phyloP scores from a whole-genome alignment of 257 asterid species.

The Mentha longifolia region DNA sequence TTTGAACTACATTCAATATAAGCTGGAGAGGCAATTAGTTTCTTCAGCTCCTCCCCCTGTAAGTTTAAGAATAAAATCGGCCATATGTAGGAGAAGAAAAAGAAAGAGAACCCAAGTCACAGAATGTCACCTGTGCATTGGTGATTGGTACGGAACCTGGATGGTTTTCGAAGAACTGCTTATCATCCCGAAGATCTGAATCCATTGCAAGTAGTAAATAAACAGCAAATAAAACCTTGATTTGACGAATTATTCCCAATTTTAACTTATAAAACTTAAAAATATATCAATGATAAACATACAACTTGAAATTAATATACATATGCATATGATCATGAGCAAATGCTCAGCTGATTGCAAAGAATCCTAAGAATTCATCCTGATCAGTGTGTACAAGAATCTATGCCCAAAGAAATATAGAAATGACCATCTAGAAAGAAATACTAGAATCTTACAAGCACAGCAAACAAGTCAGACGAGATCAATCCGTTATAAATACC shows the following conservation, averaged over 20 bases:
- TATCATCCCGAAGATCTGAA: conserved; percentile 97
- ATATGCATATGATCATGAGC: too few species aligned
- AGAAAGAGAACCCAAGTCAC: conserved; percentile 3
- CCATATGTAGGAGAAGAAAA: conserved; percentile 13
- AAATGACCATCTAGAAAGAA: too few species aligned
- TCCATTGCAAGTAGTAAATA: conserved; percentile 27
- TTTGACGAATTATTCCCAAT: background rate
- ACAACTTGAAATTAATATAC: too few species aligned
- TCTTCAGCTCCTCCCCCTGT: conserved; percentile 77
- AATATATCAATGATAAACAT: conserved; percentile 1
- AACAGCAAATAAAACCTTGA: conserved; percentile 24
- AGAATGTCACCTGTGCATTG: conserved; percentile 70
- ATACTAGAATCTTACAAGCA: too few species aligned
- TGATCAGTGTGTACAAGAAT: too few species aligned
- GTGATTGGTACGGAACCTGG: conserved; percentile 95
- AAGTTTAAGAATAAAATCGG: conserved; percentile 21
- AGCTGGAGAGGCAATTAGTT: conserved; percentile 66
- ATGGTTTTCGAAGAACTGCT: conserved; percentile 84
- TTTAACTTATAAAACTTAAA: conserved; percentile 17
- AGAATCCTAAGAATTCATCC: too few species aligned
- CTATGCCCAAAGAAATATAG: too few species aligned
- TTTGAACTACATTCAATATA: conserved; percentile 82
- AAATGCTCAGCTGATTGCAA: too few species aligned
- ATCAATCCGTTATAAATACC: too few species aligned
- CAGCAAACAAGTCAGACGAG: too few species aligned